phyloP scores from a whole-genome alignment of 805 yeast genomes.

The Candida fluviatilis region DNA sequence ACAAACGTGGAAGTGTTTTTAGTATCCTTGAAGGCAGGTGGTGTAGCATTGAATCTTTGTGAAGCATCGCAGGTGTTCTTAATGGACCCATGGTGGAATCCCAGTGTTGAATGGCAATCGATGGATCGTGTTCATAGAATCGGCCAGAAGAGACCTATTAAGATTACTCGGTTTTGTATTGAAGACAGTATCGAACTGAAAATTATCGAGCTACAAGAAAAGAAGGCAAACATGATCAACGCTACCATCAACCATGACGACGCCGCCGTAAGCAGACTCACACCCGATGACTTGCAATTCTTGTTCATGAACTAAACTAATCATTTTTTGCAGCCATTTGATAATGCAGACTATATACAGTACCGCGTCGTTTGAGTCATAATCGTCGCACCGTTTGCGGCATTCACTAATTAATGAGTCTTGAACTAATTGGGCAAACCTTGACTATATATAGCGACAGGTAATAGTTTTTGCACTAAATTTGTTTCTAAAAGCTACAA shows the following conservation, averaged over 20 bases:
- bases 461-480: too few species aligned
- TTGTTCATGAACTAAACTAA: slow-evolving; percentile 68
- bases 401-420: neutral
- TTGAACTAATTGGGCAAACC: neutral
- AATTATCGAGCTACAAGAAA: slow-evolving; percentile 92
- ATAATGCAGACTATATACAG: neutral
- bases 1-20: slow-evolving; percentile 89
- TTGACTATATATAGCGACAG: neutral
- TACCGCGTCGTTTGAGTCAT: neutral
- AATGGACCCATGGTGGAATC: slow-evolving; percentile 99
- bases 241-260: slow-evolving; percentile 95
- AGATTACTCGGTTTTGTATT: slow-evolving; percentile 86
- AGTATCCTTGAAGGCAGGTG: slow-evolving; percentile 96
- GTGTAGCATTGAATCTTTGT: slow-evolving; percentile 93
- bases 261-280: slow-evolving; percentile 79
- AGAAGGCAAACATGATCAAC: slow-evolving; percentile 96
- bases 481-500: too few species aligned
- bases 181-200: slow-evolving; percentile 97
- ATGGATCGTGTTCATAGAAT: slow-evolving; percentile 98
- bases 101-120: slow-evolving; percentile 96
- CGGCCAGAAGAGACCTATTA: slow-evolving; percentile 92
- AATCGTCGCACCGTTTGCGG: neutral
- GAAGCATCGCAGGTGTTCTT: slow-evolving; percentile 97
- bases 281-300: slow-evolving; percentile 94
- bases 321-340: slow-evolving; percentile 2